These are phyloP conservation scores for Ramalina intermedia DNA, from an alignment of 495 filamentous ascomycete genomes.

Conservation along the genomic window DNA sequence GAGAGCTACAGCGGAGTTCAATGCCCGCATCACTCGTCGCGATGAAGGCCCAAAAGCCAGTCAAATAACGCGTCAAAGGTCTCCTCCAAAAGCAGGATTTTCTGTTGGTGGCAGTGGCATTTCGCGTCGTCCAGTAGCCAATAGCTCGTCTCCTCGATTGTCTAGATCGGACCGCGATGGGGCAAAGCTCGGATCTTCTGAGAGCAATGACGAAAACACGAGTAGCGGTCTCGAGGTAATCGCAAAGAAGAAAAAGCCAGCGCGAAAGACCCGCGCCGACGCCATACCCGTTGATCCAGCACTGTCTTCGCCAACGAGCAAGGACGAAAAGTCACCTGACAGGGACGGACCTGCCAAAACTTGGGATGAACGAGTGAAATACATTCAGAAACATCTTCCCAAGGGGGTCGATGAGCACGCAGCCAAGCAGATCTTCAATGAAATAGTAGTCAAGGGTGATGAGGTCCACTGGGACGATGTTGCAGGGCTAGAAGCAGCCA, in stretches of 20 bases:
- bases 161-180: slow-evolving; percentile 11
- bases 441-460: slow-evolving; percentile 90
- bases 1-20: slow-evolving; percentile 12
- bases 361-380: slow-evolving; percentile 37
- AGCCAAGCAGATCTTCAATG: slow-evolving; percentile 84
- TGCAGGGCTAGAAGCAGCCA: slow-evolving; percentile 79
- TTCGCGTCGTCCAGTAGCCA: slow-evolving; percentile 14
- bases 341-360: slow-evolving; percentile 23
- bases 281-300: slow-evolving; percentile 10
- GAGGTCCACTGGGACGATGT: slow-evolving; percentile 93
- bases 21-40: slow-evolving; percentile 7
- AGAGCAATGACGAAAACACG: slow-evolving; percentile 24
- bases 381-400: slow-evolving; percentile 61
- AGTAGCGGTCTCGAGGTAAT: slow-evolving; percentile 23
- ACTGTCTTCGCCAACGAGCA: slow-evolving; percentile 26
- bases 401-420: slow-evolving; percentile 67
- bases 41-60: slow-evolving; percentile 7
- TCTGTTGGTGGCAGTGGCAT: slow-evolving; percentile 4
- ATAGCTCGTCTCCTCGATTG: slow-evolving; percentile 19
- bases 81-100: slow-evolving; percentile 9
- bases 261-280: slow-evolving; percentile 11
- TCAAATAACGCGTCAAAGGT: slow-evolving; percentile 13
- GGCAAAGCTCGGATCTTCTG: slow-evolving; percentile 20
- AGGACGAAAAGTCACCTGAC: slow-evolving; percentile 29
- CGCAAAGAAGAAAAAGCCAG: slow-evolving; percentile 16